These are phyloP conservation scores for Paramecium sexaurelia DNA, from an alignment of 73 alveolate species.

Conservation along the genomic window DNA sequence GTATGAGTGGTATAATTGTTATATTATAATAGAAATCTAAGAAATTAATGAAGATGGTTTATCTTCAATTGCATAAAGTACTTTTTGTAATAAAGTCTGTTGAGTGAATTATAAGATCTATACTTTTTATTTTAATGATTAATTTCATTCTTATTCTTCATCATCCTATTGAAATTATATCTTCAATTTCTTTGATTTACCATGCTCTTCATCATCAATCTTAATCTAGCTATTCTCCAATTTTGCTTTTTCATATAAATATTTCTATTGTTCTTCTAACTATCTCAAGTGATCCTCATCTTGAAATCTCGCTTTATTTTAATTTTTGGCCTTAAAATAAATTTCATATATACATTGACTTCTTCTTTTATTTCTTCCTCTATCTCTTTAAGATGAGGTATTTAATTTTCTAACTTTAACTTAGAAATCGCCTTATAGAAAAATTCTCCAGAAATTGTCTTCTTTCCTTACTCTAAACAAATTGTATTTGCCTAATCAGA, in stretches of 20 bases:
- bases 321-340: constrained; percentile 21
- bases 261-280: constrained; percentile 20
- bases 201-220: constrained; percentile 1
- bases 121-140: background rate
- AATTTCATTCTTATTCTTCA: background rate
- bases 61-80: constrained; percentile 16
- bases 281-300: constrained; percentile 54
- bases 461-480: constrained; percentile 42
- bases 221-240: background rate
- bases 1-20: background rate
- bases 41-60: constrained; percentile 29
- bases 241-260: constrained; percentile 37
- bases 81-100: background rate
- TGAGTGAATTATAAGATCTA: background rate
- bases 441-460: constrained; percentile 39
- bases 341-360: constrained; percentile 31
- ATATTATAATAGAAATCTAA: constrained; percentile 3
- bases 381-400: constrained; percentile 32
- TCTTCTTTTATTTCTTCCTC: constrained; percentile 54
- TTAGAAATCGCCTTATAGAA: constrained; percentile 29
- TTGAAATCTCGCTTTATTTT: constrained; percentile 38
- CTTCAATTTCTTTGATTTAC: background rate
- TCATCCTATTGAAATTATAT: constrained; percentile 5
- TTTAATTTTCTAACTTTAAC: background rate
- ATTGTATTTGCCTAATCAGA: constrained; percentile 48